Evolutionary conservation across 495 filamentous ascomycete species (phyloP).

Genomic region (Lophium mytilinum): DNA sequence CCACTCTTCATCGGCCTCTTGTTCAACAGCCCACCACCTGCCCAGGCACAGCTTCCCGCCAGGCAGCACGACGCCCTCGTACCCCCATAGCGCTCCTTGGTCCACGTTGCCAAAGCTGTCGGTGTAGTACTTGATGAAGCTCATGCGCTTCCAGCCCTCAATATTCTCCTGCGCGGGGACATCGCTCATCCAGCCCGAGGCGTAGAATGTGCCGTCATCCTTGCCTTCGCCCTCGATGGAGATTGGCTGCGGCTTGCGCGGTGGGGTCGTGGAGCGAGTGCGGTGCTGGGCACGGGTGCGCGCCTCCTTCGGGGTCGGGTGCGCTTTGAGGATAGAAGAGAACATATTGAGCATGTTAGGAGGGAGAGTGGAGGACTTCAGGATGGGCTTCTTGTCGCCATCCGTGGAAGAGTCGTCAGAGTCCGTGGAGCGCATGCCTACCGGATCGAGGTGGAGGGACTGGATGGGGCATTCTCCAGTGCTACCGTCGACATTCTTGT

Average conservation of each 20-base stretch:
- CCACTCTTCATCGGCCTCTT: slow-evolving; percentile 27
- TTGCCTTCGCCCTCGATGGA: slow-evolving; percentile 23
- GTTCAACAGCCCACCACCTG: slow-evolving; percentile 29
- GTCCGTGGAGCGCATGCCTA: no score
- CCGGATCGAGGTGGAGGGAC: not conserved
- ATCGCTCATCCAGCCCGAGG: slow-evolving; percentile 32
- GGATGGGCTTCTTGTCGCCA: no score
- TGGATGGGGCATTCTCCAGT: not conserved
- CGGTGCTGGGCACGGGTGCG: slow-evolving; percentile 29
- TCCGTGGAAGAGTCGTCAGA: no score
- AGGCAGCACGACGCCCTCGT: slow-evolving; percentile 37
- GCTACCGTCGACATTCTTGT: slow-evolving; percentile 14
- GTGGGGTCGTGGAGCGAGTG: not conserved
- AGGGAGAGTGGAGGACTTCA: no score
- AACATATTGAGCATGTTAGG: not conserved
- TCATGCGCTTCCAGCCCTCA: slow-evolving; percentile 35
- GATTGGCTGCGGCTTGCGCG: not conserved
- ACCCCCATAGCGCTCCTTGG: slow-evolving; percentile 29
- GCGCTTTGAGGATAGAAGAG: not conserved
- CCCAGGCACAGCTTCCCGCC: slow-evolving; percentile 35
- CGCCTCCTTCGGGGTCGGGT: no score
- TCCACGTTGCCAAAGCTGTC: slow-evolving; percentile 18
- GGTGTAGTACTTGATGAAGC: slow-evolving; percentile 33
- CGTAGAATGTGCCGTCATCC: slow-evolving; percentile 24
- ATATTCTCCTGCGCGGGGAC: slow-evolving; percentile 30